A percentile compares a stretch with the other conserved stretches of the same genome.
These are phyloP conservation scores for Mucor circinelloides DNA, from an alignment of 371 early-diverging fungal species.

Conservation along the genomic window DNA sequence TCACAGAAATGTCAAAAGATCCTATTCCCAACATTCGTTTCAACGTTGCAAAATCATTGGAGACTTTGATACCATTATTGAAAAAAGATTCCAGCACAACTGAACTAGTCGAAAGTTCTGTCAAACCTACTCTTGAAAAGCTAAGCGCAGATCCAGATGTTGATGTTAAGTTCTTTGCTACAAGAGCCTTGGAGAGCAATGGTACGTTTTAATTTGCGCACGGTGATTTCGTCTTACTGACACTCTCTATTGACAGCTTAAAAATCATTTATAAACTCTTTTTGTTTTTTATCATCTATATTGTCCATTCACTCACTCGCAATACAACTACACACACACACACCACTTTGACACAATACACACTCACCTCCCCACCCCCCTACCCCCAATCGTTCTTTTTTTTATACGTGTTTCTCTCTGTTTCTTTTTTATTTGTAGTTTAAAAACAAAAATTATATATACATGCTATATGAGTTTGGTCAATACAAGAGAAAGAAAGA, in stretches of 20 bases:
- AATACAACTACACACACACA: background rate
- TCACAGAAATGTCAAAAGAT: conserved; percentile 83
- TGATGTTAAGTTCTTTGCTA: conserved; percentile 94
- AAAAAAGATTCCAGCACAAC: conserved; percentile 67
- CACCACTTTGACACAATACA: background rate
- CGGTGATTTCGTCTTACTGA: background rate
- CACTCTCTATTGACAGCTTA: background rate
- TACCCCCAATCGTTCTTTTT: background rate
- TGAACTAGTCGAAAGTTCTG: conserved; percentile 61
- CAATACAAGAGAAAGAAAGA: background rate
- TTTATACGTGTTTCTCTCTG: background rate
- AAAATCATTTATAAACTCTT: background rate
- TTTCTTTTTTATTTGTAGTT: conserved; percentile 24
- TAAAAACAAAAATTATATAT: conserved; percentile 4
- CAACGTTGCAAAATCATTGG: conserved; percentile 96
- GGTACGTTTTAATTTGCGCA: conserved; percentile 16
- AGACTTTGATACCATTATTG: conserved; percentile 82
- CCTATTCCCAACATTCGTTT: conserved; percentile 99
- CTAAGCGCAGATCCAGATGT: conserved; percentile 87
- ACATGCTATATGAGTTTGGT: background rate
- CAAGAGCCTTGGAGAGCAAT: conserved; percentile 68
- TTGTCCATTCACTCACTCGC: background rate
- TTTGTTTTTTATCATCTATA: background rate
- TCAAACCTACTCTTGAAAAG: conserved; percentile 83
- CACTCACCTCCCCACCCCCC: background rate